Evolutionary conservation across 768 basidiomycete genomes (phyloP), one percentile per base, ranked within the genome.

Genomic region (Pulveroboletus sp.): DNA sequence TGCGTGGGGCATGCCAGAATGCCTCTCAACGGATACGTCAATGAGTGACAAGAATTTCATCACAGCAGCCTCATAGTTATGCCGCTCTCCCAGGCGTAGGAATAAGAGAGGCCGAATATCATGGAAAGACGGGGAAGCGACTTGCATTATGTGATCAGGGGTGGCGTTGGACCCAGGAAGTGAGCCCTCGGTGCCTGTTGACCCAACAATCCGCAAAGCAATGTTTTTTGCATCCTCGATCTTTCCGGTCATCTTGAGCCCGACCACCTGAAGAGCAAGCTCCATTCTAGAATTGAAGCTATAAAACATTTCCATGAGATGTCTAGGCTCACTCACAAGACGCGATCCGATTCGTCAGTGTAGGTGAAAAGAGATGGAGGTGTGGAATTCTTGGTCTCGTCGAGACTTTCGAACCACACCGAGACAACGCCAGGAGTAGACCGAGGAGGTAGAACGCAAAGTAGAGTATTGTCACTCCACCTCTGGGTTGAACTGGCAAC

Each of bases 161-260:
- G 63, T 61, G 51, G 64, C 61, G 47, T 66, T 71, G 7, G 74
- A 14, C 11, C 45, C 47, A 0, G 55, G 62, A 14, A 75, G 69
- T 3, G 77, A 69, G 45, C 71, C 70, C 46, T 84, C 81, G 28
- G 71, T 69, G 24, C 78, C 81, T n/a, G 82, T 73, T 47, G 76
- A 84, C 35, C 89, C 86, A 28, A 96, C 89, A 56, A 96, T 96
- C 28, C 93, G 80, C 80, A 93, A 84, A 13, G 93, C 93, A 33
- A 96, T 88, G 50, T 92, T 89, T 68, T 89, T 86, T 3, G 93
- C 93, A 47, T 93, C 90, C 59, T 94, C 92, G 27, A 95, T 84
- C 62, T 93, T 89, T 42, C 93, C 93, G 0, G 93, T 95, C 90
- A 96, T 94, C 73, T 95, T 93, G 55, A 96, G 73, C 0, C 94